Percentiles rank a stretch among this genome's conserved stretches.
phyloP scores from a whole-genome alignment of 805 yeast genomes.

The Saccharomycopsis malanga region DNA sequence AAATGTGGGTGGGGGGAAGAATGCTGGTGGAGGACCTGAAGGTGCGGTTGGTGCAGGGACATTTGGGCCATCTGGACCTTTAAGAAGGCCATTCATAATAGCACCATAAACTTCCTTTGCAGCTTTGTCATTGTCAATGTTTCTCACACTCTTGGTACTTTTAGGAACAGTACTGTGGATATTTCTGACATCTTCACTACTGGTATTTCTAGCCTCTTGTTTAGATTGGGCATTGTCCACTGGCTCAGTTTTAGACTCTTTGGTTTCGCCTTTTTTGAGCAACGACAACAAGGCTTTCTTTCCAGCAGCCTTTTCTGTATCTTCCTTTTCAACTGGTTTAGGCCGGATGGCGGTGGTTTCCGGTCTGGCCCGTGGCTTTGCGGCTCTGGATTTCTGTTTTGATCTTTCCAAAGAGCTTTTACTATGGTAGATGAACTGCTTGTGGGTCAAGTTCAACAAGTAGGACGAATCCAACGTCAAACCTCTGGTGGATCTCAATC shows the following conservation, averaged over 20 bases:
- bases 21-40: constrained; percentile 20
- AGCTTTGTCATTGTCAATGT: constrained; percentile 17
- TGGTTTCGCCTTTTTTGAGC: constrained; percentile 13
- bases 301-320: constrained; percentile 28
- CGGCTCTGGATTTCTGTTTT: constrained; percentile 21
- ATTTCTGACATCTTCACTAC: constrained; percentile 29
- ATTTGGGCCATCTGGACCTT: neutral
- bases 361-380: constrained; percentile 21
- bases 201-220: constrained; percentile 21
- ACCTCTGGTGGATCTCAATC: constrained; percentile 74
- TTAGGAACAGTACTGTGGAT: neutral
- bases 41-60: neutral
- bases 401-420: constrained; percentile 46
- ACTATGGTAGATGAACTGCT: constrained; percentile 72
- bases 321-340: constrained; percentile 25
- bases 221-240: constrained; percentile 7
- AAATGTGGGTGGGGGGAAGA: constrained; percentile 23
- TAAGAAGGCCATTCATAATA: constrained; percentile 17
- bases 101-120: constrained; percentile 21
- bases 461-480: constrained; percentile 73
- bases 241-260: constrained; percentile 8
- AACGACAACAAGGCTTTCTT: constrained; percentile 1
- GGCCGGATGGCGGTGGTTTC: neutral
- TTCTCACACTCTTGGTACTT: neutral
- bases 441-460: constrained; percentile 67